Percentiles rank a stretch among this genome's conserved stretches.
These are phyloP conservation scores for Colletotrichum limetticola DNA, from an alignment of 2,329 filamentous ascomycete species.

Conservation along the genomic window DNA sequence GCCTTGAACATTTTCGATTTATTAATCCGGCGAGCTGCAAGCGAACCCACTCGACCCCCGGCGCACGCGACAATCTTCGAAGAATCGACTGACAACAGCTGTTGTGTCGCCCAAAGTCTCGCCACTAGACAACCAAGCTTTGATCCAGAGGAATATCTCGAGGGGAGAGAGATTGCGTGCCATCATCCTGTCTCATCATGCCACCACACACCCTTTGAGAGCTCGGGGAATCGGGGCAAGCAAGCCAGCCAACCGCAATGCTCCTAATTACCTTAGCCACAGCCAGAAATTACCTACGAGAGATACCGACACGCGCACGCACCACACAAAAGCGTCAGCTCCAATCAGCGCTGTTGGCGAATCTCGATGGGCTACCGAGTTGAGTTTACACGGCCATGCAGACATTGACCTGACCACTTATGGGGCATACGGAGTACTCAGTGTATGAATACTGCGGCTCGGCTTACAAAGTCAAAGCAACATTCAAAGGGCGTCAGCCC, in stretches of 20 bases:
- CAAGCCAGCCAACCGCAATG: constrained; percentile 28
- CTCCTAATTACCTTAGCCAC: constrained; percentile 23
- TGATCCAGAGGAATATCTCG: not conserved
- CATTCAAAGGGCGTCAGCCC: not conserved
- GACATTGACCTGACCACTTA: not conserved
- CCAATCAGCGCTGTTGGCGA: not conserved
- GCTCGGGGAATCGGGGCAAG: constrained; percentile 1
- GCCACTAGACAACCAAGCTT: constrained; percentile 23
- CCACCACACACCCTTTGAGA: constrained; percentile 22
- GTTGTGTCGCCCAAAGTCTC: constrained; percentile 25
- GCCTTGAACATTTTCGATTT: not conserved
- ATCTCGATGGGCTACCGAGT: constrained; percentile 7
- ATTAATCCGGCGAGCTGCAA: constrained; percentile 3
- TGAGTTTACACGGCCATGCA: not conserved
- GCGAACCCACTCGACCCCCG: not conserved
- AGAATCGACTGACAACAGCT: constrained; percentile 33
- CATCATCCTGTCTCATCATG: constrained; percentile 26
- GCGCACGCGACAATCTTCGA: not conserved
- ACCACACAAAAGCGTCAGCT: not conserved
- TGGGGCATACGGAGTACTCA: not conserved
- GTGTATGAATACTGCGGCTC: not conserved
- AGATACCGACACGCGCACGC: constrained; percentile 14
- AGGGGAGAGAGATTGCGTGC: not conserved
- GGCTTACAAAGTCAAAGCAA: not conserved
- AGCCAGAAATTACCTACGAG: constrained; percentile 11